Conservation (phyloP, 2,329 filamentous ascomycete genomes). For the Ceratocystis eucalypticola region DNA sequence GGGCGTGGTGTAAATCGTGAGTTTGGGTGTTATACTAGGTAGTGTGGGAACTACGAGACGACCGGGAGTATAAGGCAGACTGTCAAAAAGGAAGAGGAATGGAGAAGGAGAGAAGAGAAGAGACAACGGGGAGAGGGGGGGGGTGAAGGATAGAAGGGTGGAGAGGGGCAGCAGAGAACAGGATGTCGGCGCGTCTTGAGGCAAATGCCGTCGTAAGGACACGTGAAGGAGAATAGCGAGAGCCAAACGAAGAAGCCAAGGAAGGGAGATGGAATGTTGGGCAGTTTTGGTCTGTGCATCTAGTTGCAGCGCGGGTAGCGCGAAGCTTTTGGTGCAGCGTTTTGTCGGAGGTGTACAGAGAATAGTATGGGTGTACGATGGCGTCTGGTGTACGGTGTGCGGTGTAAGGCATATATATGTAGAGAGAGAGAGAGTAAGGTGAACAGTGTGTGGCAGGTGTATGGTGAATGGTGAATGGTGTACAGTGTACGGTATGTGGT, state of each 20-base stretch:
- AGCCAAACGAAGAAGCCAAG: not conserved
- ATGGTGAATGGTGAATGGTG: too few relatives aligned
- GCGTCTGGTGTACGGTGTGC: too few relatives aligned
- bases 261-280: not conserved
- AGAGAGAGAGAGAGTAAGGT: too few relatives aligned
- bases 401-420: too few relatives aligned
- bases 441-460: too few relatives aligned
- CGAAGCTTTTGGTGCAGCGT: too few relatives aligned
- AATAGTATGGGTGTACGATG: too few relatives aligned
- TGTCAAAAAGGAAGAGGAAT: not conserved
- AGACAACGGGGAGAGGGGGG: not conserved
- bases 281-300: not conserved
- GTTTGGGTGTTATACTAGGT: not conserved
- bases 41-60: not conserved
- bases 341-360: too few relatives aligned
- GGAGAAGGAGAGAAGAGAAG: not conserved
- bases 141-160: not conserved
- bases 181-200: not conserved
- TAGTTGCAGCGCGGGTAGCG: too few relatives aligned
- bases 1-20: too few relatives aligned
- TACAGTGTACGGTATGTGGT: too few relatives aligned
- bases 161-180: not conserved
- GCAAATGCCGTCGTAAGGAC: not conserved
- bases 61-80: not conserved
- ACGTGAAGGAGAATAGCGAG: not conserved